These are phyloP conservation scores for Neofusicoccum sp. DNA, from an alignment of 2,329 filamentous ascomycete genomes.

Conservation along the genomic window DNA sequence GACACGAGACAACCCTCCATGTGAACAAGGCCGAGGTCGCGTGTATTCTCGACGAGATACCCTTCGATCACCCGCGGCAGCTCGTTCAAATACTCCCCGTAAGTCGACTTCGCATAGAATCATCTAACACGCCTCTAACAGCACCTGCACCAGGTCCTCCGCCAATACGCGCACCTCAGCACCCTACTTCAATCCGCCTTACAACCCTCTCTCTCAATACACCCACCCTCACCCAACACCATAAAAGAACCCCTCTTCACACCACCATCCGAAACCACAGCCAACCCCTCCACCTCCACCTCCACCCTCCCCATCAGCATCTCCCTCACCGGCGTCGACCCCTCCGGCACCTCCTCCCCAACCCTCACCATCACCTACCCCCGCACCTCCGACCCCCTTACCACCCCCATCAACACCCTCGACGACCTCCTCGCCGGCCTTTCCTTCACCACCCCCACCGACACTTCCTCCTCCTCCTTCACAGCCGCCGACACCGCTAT, in stretches of 20 bases:
- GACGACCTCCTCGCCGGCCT: slow-evolving; percentile 19
- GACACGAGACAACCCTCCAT: slow-evolving; percentile 60
- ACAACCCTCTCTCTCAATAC: slow-evolving; percentile 33
- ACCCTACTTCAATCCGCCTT: slow-evolving; percentile 64
- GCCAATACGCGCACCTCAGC: slow-evolving; percentile 72
- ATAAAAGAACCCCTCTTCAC: slow-evolving; percentile 24
- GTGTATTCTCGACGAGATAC: slow-evolving; percentile 63
- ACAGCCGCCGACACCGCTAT: slow-evolving; percentile 3
- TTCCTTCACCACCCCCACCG: not conserved
- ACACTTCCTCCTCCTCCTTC: not conserved
- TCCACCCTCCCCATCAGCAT: slow-evolving; percentile 15
- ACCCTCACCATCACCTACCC: slow-evolving; percentile 19
- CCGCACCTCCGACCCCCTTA: not conserved
- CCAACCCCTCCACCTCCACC: not conserved
- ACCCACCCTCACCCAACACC: no score
- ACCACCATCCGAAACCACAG: slow-evolving; percentile 28
- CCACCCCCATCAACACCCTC: not conserved
- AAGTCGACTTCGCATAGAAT: not conserved
- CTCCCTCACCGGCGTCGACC: slow-evolving; percentile 10
- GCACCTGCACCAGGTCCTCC: slow-evolving; percentile 43
- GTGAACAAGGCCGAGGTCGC: slow-evolving; percentile 73
- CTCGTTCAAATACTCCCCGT: slow-evolving; percentile 69
- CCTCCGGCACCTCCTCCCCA: slow-evolving; percentile 19
- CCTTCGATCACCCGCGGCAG: slow-evolving; percentile 76
- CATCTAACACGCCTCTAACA: slow-evolving; percentile 14